Conservation (phyloP, 352 stramenopile species). For the Vaucheria bursata region DNA sequence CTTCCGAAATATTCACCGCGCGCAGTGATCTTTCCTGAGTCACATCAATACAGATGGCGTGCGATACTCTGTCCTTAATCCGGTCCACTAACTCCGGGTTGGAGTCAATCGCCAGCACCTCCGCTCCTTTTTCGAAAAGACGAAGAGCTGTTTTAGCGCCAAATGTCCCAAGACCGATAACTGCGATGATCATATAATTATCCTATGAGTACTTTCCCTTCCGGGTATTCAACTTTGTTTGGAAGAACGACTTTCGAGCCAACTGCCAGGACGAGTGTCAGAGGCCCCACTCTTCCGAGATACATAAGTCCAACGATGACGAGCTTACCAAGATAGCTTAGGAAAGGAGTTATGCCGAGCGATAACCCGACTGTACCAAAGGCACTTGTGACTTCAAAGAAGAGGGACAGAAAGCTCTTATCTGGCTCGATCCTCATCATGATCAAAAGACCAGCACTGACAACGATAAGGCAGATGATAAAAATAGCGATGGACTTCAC, state of each 20-base stretch:
- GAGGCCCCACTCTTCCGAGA: background rate
- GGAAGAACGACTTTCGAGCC: background rate
- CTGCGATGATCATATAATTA: background rate
- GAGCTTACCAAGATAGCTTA: background rate
- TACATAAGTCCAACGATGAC: background rate
- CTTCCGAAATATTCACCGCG: background rate
- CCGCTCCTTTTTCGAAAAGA: background rate
- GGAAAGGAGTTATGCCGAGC: background rate
- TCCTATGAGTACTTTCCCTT: background rate
- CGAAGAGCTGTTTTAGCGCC: background rate
- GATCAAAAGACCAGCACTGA: background rate
- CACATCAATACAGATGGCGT: background rate
- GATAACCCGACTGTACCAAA: background rate
- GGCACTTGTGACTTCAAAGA: background rate
- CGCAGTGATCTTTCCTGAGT: background rate
- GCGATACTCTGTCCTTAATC: background rate
- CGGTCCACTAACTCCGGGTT: background rate
- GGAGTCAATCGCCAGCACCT: background rate
- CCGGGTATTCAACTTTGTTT: background rate
- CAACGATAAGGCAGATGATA: background rate
- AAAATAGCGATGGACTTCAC: background rate
- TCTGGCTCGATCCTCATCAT: background rate
- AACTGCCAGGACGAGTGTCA: background rate
- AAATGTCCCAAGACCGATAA: conserved; percentile 1
- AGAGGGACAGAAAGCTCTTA: background rate